Evolutionary conservation across 73 alveolate species (phyloP), one percentile per base, ranked within the genome.

Genomic region (Durusdinium trenchii): DNA sequence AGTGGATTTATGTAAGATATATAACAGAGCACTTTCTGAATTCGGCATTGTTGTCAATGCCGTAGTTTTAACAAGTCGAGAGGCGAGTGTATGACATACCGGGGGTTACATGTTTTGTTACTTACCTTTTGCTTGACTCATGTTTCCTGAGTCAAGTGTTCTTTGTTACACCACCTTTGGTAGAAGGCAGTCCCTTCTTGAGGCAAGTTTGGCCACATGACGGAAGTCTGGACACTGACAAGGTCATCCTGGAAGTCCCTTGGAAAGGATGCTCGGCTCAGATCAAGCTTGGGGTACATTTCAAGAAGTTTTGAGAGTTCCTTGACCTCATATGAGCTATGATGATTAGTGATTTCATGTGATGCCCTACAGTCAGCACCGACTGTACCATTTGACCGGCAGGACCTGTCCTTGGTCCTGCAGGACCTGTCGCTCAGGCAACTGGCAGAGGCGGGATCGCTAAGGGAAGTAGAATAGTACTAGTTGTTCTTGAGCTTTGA

Each of bases 371-470:
- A 67, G n/a, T 67, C 79, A 6, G 6, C 45, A 20, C 30, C 43
- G 84, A 35, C 14, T 26, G 51, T 30, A 5, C 36, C 18, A 3
- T 3, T 46, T 32, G 51, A 16, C 60, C 18, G 10, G 38, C 57
- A 91, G 98, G 98, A 91, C 46, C 89, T 91, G 79, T 51, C 76
- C 78, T 48, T 64, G 60, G 36, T 71, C 76, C 98, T 91, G n/a
- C 81, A 57, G 78, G 98, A 91, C 54, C 61, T 76, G 90, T 91
- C 76, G 76, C 98, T 69, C 51, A 76, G 98, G 78, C 98, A 91
- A 51, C 67, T 91, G 62, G 98, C 98, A 76, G 98, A 91, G 98
- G 98, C 38, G 85, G 85, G 95, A 42, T 28, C n/a, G n/a, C n/a
- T n/a, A n/a, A n/a, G n/a, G n/a, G n/a, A n/a, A n/a, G n/a, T n/a